Evolutionary conservation across 352 stramenopile species (phyloP), one percentile per base, ranked within the genome.

Genomic region (Pythium chondricola): DNA sequence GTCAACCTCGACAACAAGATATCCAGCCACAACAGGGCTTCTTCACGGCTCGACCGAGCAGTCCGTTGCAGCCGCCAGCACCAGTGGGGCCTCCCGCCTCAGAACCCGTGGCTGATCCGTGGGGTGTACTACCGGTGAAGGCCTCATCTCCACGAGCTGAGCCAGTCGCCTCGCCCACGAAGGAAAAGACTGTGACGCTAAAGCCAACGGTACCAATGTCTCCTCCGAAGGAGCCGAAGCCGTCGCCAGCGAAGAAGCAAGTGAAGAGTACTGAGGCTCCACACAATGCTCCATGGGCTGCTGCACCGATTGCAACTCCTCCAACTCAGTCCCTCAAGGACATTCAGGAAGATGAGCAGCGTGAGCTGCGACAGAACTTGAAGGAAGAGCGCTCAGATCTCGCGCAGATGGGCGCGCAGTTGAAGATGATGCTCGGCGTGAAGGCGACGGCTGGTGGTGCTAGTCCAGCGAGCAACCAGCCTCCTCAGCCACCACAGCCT

Each of bases 391-490:
- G 57, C 13, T 33, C 61, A 4, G 75, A 88, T 48, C 61, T 94
- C 2, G 77, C 73, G 16, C 71, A 92, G 26, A 94, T 94, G 83
- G 83, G 80, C 26, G 74, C 69, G 11, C 78, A 94, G 42, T 57
- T 94, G 22, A 94, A 94, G 62, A 89, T 91, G 74, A 94, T 94
- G 83, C 67, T 94, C 5, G 83, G 83, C 18, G 81, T 93, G 21
- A 67, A 77, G 31, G 58, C 56, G 26, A 22, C 43, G 37, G 24
- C 62, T n/a, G 25, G 24, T 0, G 8, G 21, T 8, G 40, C 25
- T 16, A 22, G 24, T 6, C 22, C 14, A 0, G 25, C 26, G 18
- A 14, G 20, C 17, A 35, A 43, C 3, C 18, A 41, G 10, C 21
- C 43, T 1, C 14, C 30, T 17, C 52, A 51, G 29, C 25, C 37